These are phyloP conservation scores for Ceratocystiopsis minuta DNA, from an alignment of 2,329 filamentous ascomycete genomes.

Conservation along the genomic window DNA sequence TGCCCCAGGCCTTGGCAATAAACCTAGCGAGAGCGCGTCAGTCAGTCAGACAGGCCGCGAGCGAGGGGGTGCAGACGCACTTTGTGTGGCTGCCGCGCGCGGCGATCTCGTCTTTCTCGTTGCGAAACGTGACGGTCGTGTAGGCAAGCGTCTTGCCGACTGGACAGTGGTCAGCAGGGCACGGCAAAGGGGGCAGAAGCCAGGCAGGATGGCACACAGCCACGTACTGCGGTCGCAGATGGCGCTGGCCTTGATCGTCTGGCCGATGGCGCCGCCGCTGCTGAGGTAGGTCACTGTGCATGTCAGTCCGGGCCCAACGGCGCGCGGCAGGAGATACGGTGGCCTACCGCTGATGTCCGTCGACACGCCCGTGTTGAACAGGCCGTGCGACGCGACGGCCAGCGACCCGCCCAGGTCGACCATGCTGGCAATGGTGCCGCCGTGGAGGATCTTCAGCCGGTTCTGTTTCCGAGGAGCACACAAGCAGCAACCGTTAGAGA, in stretches of 20 bases:
- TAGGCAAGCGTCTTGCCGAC: conserved; percentile 47
- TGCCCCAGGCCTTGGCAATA: conserved; percentile 13
- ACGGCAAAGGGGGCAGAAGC: no score
- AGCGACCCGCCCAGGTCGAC: conserved; percentile 48
- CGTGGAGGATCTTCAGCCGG: conserved; percentile 57
- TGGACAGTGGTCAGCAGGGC: conserved; percentile 12
- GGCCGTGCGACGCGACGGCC: conserved; percentile 44
- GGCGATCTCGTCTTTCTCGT: conserved; percentile 38
- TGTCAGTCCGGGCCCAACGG: neutral
- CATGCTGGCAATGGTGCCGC: conserved; percentile 62
- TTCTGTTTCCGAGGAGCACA: no score
- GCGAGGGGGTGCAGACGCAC: conserved; percentile 23
- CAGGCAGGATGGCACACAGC: no score
- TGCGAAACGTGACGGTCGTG: conserved; percentile 40
- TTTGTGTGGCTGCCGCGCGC: conserved; percentile 50
- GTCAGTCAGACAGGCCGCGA: no score
- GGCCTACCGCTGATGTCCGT: conserved; percentile 42
- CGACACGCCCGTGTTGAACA: conserved; percentile 45
- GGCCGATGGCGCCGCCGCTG: conserved; percentile 37
- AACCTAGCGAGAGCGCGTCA: conserved; percentile 6
- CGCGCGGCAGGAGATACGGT: neutral
- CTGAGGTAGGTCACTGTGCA: conserved; percentile 42
- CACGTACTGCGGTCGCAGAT: conserved; percentile 41
- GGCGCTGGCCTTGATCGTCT: conserved; percentile 36
- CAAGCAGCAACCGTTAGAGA: no score